Base-by-base conservation (phyloP, 495 filamentous ascomycete species). In the Filosporella fistucella region DNA sequence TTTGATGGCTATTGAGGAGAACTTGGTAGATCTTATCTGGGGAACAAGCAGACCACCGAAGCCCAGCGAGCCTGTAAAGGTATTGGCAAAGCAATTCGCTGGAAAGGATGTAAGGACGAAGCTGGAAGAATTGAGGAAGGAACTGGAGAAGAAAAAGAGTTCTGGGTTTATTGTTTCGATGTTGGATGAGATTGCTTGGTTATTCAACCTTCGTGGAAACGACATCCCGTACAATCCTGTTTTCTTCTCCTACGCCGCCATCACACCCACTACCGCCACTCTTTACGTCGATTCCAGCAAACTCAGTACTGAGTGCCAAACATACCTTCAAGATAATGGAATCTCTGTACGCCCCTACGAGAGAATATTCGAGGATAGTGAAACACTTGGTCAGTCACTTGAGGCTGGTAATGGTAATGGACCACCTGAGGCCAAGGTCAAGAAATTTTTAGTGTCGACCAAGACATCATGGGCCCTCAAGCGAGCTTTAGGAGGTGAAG, bases 211-310 rank as follows among this genome's bases (percentile, higher is more conserved):
- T 34, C 81, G 94, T 63, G 94, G 94, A 61, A 95, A 74, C 66
- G 94, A 99, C 63, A 99, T 99, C 58, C 86, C 89, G 2, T 99
- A 95, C 69, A 99, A 99, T 59, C 94, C 94, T 0, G 94, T 99
- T 26, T 99, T 97, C 72, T 96, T 96, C 70, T 94, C 94, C 21
- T 99, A 96, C 61, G 89, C 90, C 32, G 75, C 94, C 33, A 74
- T 99, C 42, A 97, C 94, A 4, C 81, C 84, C 2, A 84, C 83
- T 7, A 73, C 81, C 4, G 88, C 86, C 25, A 91, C 86, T 21
- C 68, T 99, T 11, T 99, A 96, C 57, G 71, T 96, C 40, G 83
- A 96, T 54, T 75, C 76, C 2, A 77, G 79, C 4, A 96, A 97
- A 63, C 63, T 99, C 16, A 81, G 65, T 9, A 61, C 74, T 6